Base-by-base conservation (phyloP, 495 filamentous ascomycete species). In the Aspergillus sclerotiicarbonarius region DNA sequence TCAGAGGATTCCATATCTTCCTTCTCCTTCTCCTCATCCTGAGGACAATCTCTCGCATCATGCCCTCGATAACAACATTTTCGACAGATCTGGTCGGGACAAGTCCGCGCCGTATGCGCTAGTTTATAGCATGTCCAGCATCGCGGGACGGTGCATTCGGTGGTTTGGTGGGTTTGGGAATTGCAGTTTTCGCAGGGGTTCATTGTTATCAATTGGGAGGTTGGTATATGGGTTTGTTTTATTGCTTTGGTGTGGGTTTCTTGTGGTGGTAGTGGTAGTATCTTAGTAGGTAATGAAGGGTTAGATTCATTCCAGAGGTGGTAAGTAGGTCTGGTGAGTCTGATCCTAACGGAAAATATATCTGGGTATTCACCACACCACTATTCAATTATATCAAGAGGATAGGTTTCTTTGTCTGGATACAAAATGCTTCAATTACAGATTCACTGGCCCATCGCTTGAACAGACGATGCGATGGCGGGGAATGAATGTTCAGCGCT, bases 41-140 rank as follows among this genome's bases (percentile, higher is more conserved):
- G 13, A n/a, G 12, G n/a, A 16, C 47, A 50, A 32, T 50, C 47
- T 1, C 47, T 9, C 9, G 25, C 47, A n/a, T 50, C 47, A 29
- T 50, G 47, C 13, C 25, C 47, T 5, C 47, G 47, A n/a, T 32
- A 25, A 32, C 18, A 31, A 16, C 47, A 50, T 6, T 32, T 50
- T 5, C 47, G 47, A 50, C 47, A 50, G 16, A 50, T 50, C 47
- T 50, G 47, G 4, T 50, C 47, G 8, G 47, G 47, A 29, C 47
- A 50, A 1, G 13, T 15, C 4, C 47, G 47, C 13, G 47, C 47
- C 21, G 19, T 32, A 10, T 50, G 47, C 3, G 15, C 29, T 0
- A 50, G 29, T 25, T 16, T 50, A 9, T 16, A 31, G 47, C 47
- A 50, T 21, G 47, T 50, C 12, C 31, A 50, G 25, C 47, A 50